Evolutionary conservation across 164 flowering plant genomes (phyloP).

Genomic region (Buxus sempervirens): DNA sequence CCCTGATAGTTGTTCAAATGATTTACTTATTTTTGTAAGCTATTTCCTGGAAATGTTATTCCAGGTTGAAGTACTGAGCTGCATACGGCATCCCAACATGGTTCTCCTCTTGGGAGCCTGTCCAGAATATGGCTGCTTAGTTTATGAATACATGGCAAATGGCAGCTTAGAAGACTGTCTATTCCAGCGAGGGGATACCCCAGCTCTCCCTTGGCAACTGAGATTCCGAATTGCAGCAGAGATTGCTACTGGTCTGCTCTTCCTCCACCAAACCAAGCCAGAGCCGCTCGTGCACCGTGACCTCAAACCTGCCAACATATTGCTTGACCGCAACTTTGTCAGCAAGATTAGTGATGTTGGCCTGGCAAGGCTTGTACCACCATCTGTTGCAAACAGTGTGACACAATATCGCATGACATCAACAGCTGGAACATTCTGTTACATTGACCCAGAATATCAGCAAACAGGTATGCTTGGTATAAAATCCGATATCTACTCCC

Average conservation of each 20-base stretch:
- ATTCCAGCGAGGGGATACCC: slow-evolving; percentile 45
- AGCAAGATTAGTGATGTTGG: slow-evolving; percentile 78
- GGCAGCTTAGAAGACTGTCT: slow-evolving; percentile 76
- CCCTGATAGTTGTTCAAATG: not conserved
- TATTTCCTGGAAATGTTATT: not conserved
- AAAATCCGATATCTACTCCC: slow-evolving; percentile 67
- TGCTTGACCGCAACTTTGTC: slow-evolving; percentile 65
- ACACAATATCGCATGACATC: slow-evolving; percentile 76
- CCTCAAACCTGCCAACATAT: slow-evolving; percentile 64
- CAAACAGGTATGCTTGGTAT: slow-evolving; percentile 75
- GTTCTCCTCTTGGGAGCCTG: slow-evolving; percentile 84
- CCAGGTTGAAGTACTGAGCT: slow-evolving; percentile 70
- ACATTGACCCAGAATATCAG: slow-evolving; percentile 79
- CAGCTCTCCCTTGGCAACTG: slow-evolving; percentile 54
- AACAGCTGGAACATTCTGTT: slow-evolving; percentile 76
- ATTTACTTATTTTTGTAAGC: no score
- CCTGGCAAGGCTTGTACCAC: slow-evolving; percentile 68
- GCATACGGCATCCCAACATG: slow-evolving; percentile 84
- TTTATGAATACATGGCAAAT: slow-evolving; percentile 71
- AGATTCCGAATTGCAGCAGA: slow-evolving; percentile 67
- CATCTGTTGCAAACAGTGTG: slow-evolving; percentile 43
- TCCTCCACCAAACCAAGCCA: slow-evolving; percentile 74
- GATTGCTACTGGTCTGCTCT: slow-evolving; percentile 61
- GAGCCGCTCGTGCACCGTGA: slow-evolving; percentile 75
- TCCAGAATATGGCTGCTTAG: slow-evolving; percentile 72